phyloP scores from a whole-genome alignment of 2,329 filamentous ascomycete species.

The Claviceps sp. region DNA sequence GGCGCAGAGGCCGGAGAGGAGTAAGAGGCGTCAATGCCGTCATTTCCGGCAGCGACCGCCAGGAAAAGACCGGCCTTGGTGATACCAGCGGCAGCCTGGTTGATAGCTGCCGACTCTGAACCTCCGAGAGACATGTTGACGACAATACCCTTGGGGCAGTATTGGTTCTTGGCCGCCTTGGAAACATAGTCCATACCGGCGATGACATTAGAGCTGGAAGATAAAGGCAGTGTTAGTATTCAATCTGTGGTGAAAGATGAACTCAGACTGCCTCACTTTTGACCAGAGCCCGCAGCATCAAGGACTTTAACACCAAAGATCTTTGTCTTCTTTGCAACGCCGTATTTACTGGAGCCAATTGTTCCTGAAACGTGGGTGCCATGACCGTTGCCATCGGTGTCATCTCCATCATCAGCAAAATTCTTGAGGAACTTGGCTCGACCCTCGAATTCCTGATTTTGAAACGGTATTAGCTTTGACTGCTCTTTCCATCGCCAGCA shows the following conservation, averaged over 20 bases:
- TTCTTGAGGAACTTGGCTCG: conserved; percentile 27
- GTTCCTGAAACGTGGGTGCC: conserved; percentile 35
- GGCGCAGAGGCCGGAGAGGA: conserved; percentile 31
- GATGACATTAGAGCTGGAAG: conserved; percentile 24
- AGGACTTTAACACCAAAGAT: conserved; percentile 34
- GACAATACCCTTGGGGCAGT: conserved; percentile 30
- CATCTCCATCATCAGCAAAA: conserved; percentile 19
- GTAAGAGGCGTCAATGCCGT: conserved; percentile 26
- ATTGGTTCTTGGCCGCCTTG: conserved; percentile 19
- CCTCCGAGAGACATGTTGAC: conserved; percentile 44
- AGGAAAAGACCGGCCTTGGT: conserved; percentile 33
- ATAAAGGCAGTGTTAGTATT: background rate
- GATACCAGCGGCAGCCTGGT: conserved; percentile 31
- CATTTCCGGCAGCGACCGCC: conserved; percentile 43
- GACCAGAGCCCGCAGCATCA: conserved; percentile 21
- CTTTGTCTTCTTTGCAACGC: conserved; percentile 31
- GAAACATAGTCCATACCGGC: conserved; percentile 30
- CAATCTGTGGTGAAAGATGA: background rate
- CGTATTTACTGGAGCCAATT: conserved; percentile 27
- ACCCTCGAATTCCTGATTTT: conserved; percentile 23
- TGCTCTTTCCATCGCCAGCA: background rate
- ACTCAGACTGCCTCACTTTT: conserved; percentile 18
- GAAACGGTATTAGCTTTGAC: background rate
- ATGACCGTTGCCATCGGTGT: conserved; percentile 31
- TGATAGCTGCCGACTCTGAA: conserved; percentile 28